Conservation (phyloP, 345 rosid genomes). For the Gossypium herbaceum region DNA sequence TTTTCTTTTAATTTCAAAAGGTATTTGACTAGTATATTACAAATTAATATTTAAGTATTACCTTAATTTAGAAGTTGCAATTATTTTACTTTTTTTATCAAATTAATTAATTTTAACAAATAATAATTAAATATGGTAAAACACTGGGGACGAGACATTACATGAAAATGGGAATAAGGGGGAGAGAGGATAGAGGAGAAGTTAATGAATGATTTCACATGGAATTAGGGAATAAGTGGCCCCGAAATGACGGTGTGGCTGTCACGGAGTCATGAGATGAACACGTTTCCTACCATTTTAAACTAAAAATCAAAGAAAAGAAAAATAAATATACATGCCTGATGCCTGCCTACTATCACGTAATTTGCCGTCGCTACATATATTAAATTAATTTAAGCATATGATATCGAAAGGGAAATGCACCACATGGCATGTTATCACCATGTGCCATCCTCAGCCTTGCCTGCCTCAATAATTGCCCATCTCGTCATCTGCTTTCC, state of each 20-base stretch:
- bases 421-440: conserved; percentile 6
- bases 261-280: neutral
- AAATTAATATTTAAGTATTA: too few species aligned
- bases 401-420: neutral
- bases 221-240: neutral
- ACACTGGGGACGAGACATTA: neutral
- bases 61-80: too few species aligned
- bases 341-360: neutral
- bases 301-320: neutral
- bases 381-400: neutral
- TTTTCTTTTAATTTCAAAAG: too few species aligned
- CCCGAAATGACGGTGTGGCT: neutral
- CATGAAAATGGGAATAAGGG: neutral
- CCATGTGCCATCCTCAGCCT: neutral
- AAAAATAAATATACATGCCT: neutral
- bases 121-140: too few species aligned
- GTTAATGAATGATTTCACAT: conserved; percentile 7
- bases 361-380: conserved; percentile 3
- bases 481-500: neutral
- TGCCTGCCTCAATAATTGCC: neutral
- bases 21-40: too few species aligned
- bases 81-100: too few species aligned
- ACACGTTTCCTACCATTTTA: neutral
- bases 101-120: too few species aligned
- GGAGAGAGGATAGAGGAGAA: neutral